Evolutionary conservation across 1,284 basidiomycete genomes (phyloP).

Genomic region (Rhodotorula sp.): DNA sequence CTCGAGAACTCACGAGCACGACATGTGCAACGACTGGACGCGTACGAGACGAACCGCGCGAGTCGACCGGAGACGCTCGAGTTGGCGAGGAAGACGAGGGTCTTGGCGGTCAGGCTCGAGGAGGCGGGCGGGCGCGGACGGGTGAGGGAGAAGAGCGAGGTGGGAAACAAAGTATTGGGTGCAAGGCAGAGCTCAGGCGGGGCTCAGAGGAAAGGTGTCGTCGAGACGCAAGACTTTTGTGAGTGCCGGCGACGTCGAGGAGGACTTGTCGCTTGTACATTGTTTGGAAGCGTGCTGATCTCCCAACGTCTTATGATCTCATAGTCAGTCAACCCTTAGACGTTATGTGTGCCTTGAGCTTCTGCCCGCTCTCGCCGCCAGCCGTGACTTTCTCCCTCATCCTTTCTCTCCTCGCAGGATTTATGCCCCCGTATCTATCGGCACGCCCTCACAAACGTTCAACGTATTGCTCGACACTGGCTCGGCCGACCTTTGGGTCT

Average conservation of each 20-base stretch:
- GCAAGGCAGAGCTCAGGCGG: background rate
- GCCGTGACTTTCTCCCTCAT: no score
- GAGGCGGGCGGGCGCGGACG: background rate
- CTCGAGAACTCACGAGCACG: background rate
- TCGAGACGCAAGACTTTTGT: conserved; percentile 11
- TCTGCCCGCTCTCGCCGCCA: background rate
- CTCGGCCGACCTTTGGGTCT: conserved; percentile 30
- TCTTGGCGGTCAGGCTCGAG: conserved; percentile 3
- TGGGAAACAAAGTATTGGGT: background rate
- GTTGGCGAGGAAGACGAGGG: background rate
- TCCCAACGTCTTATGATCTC: background rate
- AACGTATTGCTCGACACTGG: conserved; percentile 34
- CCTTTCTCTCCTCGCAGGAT: background rate
- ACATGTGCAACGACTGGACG: conserved; percentile 1
- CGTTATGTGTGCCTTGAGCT: conserved; percentile 9
- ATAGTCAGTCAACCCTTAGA: conserved; percentile 20
- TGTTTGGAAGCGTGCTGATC: background rate
- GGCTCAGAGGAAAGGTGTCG: background rate
- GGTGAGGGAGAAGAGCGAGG: background rate
- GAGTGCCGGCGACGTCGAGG: background rate
- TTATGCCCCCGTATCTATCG: conserved; percentile 24
- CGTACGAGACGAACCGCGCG: conserved; percentile 1
- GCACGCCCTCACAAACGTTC: conserved; percentile 28
- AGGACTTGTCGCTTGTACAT: background rate
- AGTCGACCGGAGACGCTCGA: conserved; percentile 2